Conservation (phyloP, 495 filamentous ascomycete species). For the Talaromyces proteolyticus region DNA sequence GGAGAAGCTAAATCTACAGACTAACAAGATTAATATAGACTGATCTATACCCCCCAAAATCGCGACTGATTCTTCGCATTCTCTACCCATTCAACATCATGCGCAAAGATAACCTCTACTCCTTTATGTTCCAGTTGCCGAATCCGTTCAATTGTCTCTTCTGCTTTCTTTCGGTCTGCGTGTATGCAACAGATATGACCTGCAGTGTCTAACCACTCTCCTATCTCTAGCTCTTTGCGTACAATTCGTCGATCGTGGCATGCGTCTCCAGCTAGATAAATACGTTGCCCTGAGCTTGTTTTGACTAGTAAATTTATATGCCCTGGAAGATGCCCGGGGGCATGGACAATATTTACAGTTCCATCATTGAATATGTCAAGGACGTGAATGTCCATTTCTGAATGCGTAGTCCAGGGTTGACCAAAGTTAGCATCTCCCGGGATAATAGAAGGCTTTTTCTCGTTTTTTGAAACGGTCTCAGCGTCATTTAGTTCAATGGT, state of each 20-base stretch:
- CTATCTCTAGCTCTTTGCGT: conserved; percentile 33
- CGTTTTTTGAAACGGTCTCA: neutral
- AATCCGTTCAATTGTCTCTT: conserved; percentile 26
- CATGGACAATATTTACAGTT: conserved; percentile 30
- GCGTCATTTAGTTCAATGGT: conserved; percentile 24
- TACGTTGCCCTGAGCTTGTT: conserved; percentile 9
- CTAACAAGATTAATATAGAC: no score
- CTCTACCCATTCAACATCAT: conserved; percentile 5
- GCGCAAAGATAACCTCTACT: conserved; percentile 9
- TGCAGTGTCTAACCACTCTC: conserved; percentile 27
- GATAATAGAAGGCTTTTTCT: neutral
- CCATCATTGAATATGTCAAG: conserved; percentile 39
- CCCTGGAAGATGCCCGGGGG: conserved; percentile 40
- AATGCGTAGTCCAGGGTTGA: neutral
- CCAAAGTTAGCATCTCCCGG: neutral
- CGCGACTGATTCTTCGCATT: neutral
- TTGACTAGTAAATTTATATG: conserved; percentile 39
- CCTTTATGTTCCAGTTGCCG: conserved; percentile 8
- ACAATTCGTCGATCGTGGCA: conserved; percentile 40
- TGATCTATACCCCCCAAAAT: neutral
- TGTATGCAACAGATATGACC: conserved; percentile 35
- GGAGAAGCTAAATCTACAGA: no score
- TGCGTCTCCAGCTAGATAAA: conserved; percentile 42
- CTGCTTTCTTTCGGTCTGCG: conserved; percentile 23
- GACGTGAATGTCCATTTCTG: conserved; percentile 18